Conservation (phyloP, 2,329 filamentous ascomycete species). For the Xylariaceae sp. region DNA sequence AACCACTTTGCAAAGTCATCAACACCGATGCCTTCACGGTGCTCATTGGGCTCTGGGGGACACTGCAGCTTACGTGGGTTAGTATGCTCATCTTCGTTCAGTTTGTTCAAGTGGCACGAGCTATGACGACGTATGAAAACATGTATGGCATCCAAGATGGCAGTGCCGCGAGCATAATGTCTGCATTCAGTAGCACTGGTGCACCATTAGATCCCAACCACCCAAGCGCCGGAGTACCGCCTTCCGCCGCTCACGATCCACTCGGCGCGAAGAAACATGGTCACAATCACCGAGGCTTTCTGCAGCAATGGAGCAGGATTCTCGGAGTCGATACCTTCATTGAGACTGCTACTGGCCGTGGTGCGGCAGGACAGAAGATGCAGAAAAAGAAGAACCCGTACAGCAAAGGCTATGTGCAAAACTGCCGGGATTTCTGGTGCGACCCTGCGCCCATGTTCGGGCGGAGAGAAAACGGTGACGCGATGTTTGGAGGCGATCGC, state of each 20-base stretch:
- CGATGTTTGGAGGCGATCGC: conserved; percentile 69
- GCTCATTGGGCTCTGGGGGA: conserved; percentile 72
- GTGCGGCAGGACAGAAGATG: conserved; percentile 57
- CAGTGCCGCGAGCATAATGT: conserved; percentile 52
- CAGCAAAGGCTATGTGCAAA: conserved; percentile 74
- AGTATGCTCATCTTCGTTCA: conserved; percentile 96
- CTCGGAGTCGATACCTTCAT: conserved; percentile 92
- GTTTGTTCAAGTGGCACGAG: conserved; percentile 84
- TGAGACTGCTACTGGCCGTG: conserved; percentile 81
- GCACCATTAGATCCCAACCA: conserved; percentile 66
- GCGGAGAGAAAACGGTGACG: conserved; percentile 67
- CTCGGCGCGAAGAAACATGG: conserved; percentile 39
- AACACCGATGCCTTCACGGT: conserved; percentile 83
- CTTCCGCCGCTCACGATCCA: conserved; percentile 39
- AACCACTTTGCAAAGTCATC: conserved; percentile 68
- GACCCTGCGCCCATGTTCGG: conserved; percentile 81
- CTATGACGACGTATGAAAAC: conserved; percentile 94
- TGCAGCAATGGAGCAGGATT: conserved; percentile 77
- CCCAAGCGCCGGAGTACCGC: conserved; percentile 51
- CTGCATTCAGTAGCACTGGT: conserved; percentile 74
- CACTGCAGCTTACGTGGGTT: conserved; percentile 88
- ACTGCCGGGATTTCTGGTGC: conserved; percentile 96
- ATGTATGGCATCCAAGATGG: conserved; percentile 76
- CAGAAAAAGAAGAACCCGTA: conserved; percentile 73
- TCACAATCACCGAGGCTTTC: conserved; percentile 59